A percentile compares a stretch with the other conserved stretches of the same genome.
Conservation (phyloP, 257 asterid genomes). For the Knoxia roxburghii region DNA sequence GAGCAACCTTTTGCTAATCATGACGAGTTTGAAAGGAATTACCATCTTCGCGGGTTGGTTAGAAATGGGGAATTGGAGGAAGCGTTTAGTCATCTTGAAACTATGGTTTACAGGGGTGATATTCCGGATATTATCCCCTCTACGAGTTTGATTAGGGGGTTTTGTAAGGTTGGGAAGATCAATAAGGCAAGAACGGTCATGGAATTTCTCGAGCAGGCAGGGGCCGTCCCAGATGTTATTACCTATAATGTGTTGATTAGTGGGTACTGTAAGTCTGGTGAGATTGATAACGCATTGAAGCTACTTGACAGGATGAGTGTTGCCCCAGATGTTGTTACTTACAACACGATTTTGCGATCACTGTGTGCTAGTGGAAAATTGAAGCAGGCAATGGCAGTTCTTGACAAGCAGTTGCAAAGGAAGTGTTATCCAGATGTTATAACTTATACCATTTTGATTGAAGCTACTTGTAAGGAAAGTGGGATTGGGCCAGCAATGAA, state of each 20-base stretch:
- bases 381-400: slow-evolving; percentile 74
- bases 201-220: slow-evolving; percentile 78
- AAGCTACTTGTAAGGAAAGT: slow-evolving; percentile 65
- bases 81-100: slow-evolving; percentile 64
- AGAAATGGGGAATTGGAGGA: slow-evolving; percentile 63
- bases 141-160: slow-evolving; percentile 75
- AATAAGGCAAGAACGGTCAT: slow-evolving; percentile 55
- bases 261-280: slow-evolving; percentile 79
- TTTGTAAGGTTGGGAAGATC: slow-evolving; percentile 61
- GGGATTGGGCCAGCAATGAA: slow-evolving; percentile 74
- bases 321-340: slow-evolving; percentile 80
- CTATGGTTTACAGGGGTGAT: slow-evolving; percentile 63
- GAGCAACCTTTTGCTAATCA: slow-evolving; percentile 28
- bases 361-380: slow-evolving; percentile 67
- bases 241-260: slow-evolving; percentile 83
- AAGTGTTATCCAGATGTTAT: slow-evolving; percentile 75
- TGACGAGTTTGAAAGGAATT: slow-evolving; percentile 68
- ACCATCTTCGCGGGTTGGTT: slow-evolving; percentile 57
- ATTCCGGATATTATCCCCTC: slow-evolving; percentile 68
- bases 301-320: slow-evolving; percentile 67
- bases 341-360: slow-evolving; percentile 66
- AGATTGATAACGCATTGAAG: slow-evolving; percentile 52
- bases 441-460: slow-evolving; percentile 76
- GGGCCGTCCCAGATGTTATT: slow-evolving; percentile 84
- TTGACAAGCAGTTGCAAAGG: slow-evolving; percentile 53